phyloP scores from a whole-genome alignment of 1,139 yeast species.

The Yamadazyma kanchanaburiensis region DNA sequence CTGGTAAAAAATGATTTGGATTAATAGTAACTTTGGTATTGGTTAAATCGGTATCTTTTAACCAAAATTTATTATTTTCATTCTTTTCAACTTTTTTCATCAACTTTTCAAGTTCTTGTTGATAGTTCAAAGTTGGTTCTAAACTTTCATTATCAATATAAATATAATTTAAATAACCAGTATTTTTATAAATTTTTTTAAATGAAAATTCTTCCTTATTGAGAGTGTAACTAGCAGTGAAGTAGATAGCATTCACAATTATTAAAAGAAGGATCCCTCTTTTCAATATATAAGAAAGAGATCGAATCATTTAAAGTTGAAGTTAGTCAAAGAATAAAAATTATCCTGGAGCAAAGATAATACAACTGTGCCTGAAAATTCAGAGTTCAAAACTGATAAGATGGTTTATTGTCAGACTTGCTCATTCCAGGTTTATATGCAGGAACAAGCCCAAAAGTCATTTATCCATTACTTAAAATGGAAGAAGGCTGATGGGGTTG shows the following conservation, averaged over 20 bases:
- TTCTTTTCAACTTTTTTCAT: conserved; percentile 17
- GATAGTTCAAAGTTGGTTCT: conserved; percentile 11
- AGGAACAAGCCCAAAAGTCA: no score
- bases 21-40: conserved; percentile 16
- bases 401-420: no score
- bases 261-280: conserved; percentile 7
- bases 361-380: no score
- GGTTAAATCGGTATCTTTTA: conserved; percentile 20
- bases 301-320: conserved; percentile 8
- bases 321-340: no score
- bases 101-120: conserved; percentile 12
- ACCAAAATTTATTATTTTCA: conserved; percentile 18
- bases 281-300: conserved; percentile 6
- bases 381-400: no score
- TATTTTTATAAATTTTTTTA: conserved; percentile 3
- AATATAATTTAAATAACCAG: conserved; percentile 4
- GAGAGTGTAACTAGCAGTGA: conserved; percentile 9
- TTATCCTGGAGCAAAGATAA: no score
- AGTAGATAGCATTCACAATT: conserved; percentile 7
- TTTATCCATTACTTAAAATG: no score
- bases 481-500: no score
- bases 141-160: conserved; percentile 7
- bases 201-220: conserved; percentile 10
- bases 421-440: no score
- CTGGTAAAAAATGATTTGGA: conserved; percentile 14